Evolutionary conservation across 1,139 yeast genomes (phyloP).

Genomic region (Kurtzmaniella natalensis): DNA sequence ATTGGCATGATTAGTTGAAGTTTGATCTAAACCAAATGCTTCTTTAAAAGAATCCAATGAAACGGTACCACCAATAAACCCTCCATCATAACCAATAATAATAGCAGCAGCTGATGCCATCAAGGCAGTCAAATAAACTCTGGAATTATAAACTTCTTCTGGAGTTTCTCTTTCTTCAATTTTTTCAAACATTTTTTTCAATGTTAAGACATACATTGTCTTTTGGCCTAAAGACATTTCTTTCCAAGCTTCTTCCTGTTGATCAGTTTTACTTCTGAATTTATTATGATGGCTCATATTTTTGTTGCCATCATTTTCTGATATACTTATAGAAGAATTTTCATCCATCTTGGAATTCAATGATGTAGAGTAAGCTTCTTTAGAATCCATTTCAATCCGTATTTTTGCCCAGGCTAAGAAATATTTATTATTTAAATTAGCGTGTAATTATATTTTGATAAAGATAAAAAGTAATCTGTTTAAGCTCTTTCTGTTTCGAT

Average conservation of each 20-base stretch:
- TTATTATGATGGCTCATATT: too few relatives aligned
- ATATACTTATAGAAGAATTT: not conserved
- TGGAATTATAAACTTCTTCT: constrained; percentile 31
- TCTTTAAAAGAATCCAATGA: constrained; percentile 31
- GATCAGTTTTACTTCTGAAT: not conserved
- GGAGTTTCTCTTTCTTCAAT: constrained; percentile 40
- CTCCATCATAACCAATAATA: constrained; percentile 41
- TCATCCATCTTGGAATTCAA: not conserved
- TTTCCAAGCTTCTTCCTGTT: not conserved
- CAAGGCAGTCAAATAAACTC: constrained; percentile 33
- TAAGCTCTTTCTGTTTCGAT: too few relatives aligned
- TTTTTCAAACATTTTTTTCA: constrained; percentile 28
- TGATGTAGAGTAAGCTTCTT: constrained; percentile 1
- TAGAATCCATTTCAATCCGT: not conserved
- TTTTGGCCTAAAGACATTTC: constrained; percentile 4
- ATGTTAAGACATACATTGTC: constrained; percentile 8
- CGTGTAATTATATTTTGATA: too few relatives aligned
- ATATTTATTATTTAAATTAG: too few relatives aligned
- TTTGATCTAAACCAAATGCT: constrained; percentile 31
- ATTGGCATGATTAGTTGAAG: constrained; percentile 19
- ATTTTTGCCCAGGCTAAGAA: too few relatives aligned
- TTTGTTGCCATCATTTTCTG: not conserved
- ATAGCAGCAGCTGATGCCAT: constrained; percentile 39
- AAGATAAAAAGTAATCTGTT: too few relatives aligned
- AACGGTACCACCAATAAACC: constrained; percentile 42